phyloP scores from a whole-genome alignment of 2,329 filamentous ascomycete species.

The Colletotrichum magnum region DNA sequence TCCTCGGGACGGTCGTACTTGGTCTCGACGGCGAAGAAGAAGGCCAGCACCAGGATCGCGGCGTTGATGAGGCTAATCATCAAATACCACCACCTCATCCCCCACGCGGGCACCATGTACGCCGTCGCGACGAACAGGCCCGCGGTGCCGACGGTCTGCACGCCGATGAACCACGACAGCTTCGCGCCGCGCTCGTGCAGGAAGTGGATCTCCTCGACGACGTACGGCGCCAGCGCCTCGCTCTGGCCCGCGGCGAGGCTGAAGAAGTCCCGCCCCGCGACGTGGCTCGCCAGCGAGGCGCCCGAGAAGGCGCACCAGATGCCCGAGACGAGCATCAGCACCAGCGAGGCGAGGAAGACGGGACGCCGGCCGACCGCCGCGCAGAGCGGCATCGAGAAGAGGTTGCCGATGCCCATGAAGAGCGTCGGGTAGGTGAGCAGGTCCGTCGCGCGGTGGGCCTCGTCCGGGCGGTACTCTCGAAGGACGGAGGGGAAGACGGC shows the following conservation, averaged over 20 bases:
- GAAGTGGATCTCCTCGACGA: conserved; percentile 46
- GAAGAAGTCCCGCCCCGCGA: conserved; percentile 48
- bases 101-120: conserved; percentile 41
- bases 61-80: conserved; percentile 42
- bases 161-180: conserved; percentile 40
- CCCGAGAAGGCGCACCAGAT: conserved; percentile 38
- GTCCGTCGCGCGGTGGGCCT: conserved; percentile 39
- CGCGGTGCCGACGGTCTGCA: conserved; percentile 40
- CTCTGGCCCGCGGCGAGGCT: conserved; percentile 51
- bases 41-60: conserved; percentile 26
- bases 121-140: conserved; percentile 41
- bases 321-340: conserved; percentile 45
- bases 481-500: conserved; percentile 40
- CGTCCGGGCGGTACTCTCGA: conserved; percentile 36
- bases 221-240: conserved; percentile 45
- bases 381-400: conserved; percentile 51
- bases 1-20: conserved; percentile 38
- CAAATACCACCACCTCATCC: conserved; percentile 44
- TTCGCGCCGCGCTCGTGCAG: conserved; percentile 42
- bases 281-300: conserved; percentile 1
- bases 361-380: conserved; percentile 49
- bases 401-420: conserved; percentile 47
- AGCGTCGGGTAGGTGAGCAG: conserved; percentile 51
- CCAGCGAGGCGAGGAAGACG: conserved; percentile 47
- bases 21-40: conserved; percentile 43